Conservation (phyloP, 176 grass and related monocot genomes). For the Musa acuminata region DNA sequence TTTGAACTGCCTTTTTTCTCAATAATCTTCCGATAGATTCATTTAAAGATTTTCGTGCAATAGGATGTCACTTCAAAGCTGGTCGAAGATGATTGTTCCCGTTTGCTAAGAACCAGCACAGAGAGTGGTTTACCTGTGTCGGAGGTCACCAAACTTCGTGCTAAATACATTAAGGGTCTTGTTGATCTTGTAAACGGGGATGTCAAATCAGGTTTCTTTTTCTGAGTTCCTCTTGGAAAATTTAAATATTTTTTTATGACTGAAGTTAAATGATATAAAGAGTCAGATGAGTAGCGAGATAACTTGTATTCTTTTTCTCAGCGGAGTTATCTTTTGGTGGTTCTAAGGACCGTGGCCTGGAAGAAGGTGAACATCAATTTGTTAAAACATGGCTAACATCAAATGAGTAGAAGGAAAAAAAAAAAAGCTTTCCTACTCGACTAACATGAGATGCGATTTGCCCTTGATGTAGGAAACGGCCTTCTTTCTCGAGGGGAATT, state of each 20-base stretch:
- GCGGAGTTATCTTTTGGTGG: constrained; percentile 40
- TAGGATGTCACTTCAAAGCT: constrained; percentile 39
- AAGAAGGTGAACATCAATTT: constrained; percentile 38
- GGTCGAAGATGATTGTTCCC: constrained; percentile 41
- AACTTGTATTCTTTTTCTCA: constrained; percentile 38
- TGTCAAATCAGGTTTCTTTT: constrained; percentile 44
- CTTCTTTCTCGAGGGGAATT: constrained; percentile 61
- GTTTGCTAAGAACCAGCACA: constrained; percentile 34
- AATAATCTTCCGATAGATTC: constrained; percentile 14
- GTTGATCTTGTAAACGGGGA: constrained; percentile 72
- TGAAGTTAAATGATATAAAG: background rate
- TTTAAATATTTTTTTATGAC: background rate
- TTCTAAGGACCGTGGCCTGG: constrained; percentile 30
- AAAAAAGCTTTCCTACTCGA: background rate
- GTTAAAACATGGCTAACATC: constrained; percentile 24
- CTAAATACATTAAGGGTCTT: constrained; percentile 67
- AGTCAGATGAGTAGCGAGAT: constrained; percentile 11
- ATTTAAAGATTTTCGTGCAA: constrained; percentile 31
- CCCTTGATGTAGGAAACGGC: constrained; percentile 42
- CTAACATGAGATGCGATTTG: background rate
- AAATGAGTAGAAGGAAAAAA: background rate
- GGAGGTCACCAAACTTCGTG: constrained; percentile 38
- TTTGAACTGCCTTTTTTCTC: constrained; percentile 12
- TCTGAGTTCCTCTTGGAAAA: background rate
- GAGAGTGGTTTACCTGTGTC: constrained; percentile 28